These are phyloP conservation scores for Venturia oleaginea DNA, from an alignment of 2,329 filamentous ascomycete genomes.

Conservation along the genomic window DNA sequence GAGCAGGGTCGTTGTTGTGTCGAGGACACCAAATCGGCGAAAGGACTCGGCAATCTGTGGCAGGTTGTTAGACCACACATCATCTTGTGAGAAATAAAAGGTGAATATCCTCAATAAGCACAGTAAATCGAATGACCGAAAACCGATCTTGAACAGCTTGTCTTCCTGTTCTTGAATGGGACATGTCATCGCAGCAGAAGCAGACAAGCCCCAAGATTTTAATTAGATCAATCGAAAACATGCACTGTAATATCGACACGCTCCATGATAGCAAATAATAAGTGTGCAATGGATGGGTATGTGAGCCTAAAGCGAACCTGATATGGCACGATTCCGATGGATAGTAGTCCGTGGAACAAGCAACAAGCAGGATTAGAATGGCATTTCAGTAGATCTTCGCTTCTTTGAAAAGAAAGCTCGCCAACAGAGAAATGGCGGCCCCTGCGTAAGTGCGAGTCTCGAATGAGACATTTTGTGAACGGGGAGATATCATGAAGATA, in stretches of 20 bases:
- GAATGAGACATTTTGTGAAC: neutral
- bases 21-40: constrained; percentile 72
- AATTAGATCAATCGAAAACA: neutral
- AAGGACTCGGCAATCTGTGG: constrained; percentile 82
- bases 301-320: constrained; percentile 14
- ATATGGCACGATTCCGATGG: neutral
- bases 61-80: neutral
- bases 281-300: neutral
- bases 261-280: neutral
- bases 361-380: constrained; percentile 13
- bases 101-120: neutral
- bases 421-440: constrained; percentile 12
- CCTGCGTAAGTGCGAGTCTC: constrained; percentile 7
- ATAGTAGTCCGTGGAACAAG: constrained; percentile 7
- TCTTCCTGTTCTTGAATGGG: neutral
- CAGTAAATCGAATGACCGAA: neutral
- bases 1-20: constrained; percentile 62
- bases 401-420: constrained; percentile 9
- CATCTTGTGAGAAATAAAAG: neutral
- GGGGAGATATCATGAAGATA: constrained; percentile 3
- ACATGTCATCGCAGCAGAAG: neutral
- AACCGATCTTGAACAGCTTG: neutral
- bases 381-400: constrained; percentile 13
- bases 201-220: constrained; percentile 7
- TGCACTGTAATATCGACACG: neutral